phyloP scores from a whole-genome alignment of 164 flowering plant genomes.

The Buxus sempervirens region DNA sequence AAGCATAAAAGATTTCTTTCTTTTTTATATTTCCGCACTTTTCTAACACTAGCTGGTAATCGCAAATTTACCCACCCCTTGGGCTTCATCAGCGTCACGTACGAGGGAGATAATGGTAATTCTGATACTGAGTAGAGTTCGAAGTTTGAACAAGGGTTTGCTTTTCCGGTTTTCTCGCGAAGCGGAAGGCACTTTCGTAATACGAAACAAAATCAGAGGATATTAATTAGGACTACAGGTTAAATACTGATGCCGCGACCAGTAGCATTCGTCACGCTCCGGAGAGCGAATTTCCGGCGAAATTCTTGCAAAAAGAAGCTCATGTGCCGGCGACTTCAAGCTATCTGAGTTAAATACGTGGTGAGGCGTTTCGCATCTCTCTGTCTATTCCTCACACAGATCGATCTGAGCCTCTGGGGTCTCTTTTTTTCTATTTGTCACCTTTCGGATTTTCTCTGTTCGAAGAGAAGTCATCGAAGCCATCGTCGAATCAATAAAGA shows the following conservation, averaged over 20 bases:
- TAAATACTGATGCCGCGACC: not conserved
- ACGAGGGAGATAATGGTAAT: too few species aligned
- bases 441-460: not conserved
- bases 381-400: not conserved
- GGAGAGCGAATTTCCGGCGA: slow-evolving; percentile 5
- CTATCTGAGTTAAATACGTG: not conserved
- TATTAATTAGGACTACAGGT: not conserved
- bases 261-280: not conserved
- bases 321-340: slow-evolving; percentile 1
- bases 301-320: slow-evolving; percentile 1
- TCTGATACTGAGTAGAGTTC: too few species aligned
- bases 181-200: not conserved
- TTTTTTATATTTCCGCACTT: too few species aligned
- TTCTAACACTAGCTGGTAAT: too few species aligned
- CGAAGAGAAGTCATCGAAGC: too few species aligned
- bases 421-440: too few species aligned
- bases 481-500: too few species aligned
- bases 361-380: not conserved
- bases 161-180: not conserved
- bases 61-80: too few species aligned
- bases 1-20: too few species aligned
- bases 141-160: too few species aligned
- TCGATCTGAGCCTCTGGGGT: not conserved
- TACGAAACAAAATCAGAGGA: not conserved
- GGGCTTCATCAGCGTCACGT: too few species aligned